These are phyloP conservation scores for Salix brachista DNA, from an alignment of 345 rosid genomes.

Conservation along the genomic window DNA sequence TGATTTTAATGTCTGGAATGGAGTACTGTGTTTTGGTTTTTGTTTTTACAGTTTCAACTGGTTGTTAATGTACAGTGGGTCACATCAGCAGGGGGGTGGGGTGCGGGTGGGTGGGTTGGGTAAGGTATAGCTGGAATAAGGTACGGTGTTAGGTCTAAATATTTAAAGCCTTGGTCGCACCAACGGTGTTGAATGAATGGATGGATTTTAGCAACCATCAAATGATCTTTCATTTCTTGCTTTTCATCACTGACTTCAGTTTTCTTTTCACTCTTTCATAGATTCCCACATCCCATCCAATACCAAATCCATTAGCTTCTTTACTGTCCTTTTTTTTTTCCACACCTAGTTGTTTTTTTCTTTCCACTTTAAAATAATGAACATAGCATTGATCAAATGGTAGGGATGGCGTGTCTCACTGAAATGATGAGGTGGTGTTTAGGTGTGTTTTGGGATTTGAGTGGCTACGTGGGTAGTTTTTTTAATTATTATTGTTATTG, in stretches of 20 bases:
- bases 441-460: constrained; percentile 4
- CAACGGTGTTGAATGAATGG: constrained; percentile 23
- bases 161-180: constrained; percentile 46
- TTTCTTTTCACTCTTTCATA: background rate
- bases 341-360: background rate
- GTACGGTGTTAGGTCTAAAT: constrained; percentile 50
- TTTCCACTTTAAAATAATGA: background rate
- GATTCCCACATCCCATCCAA: constrained; percentile 10
- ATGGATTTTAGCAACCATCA: constrained; percentile 15
- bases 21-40: background rate
- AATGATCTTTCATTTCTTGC: background rate
- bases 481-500: background rate
- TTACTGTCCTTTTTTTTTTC: background rate
- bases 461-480: too few species aligned
- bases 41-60: constrained; percentile 60
- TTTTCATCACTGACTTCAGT: background rate
- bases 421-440: constrained; percentile 9
- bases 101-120: background rate
- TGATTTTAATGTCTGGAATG: background rate
- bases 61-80: constrained; percentile 82
- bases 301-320: background rate
- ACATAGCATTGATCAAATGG: constrained; percentile 12
- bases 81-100: constrained; percentile 91
- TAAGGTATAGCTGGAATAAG: constrained; percentile 30
- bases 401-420: constrained; percentile 8